These are phyloP conservation scores for Dorcoceras hygrometricum DNA, from an alignment of 257 asterid species.

Conservation along the genomic window DNA sequence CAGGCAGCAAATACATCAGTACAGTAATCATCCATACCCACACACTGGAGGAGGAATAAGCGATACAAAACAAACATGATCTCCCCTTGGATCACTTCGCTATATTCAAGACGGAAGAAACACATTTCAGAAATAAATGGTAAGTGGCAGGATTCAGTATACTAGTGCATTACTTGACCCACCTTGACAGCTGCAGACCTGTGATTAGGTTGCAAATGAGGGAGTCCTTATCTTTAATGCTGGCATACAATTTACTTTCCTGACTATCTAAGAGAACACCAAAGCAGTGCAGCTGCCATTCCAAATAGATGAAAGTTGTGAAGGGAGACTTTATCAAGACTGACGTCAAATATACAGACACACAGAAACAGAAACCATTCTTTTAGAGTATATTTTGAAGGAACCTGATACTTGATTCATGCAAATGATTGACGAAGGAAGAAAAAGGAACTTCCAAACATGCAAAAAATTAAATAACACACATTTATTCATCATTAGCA, in stretches of 20 bases:
- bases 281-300: slow-evolving; percentile 87
- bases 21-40: slow-evolving; percentile 41
- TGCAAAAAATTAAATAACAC: neutral
- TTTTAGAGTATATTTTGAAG: slow-evolving; percentile 4
- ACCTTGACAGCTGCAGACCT: slow-evolving; percentile 91
- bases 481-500: slow-evolving; percentile 4
- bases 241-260: slow-evolving; percentile 42
- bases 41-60: slow-evolving; percentile 49
- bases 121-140: slow-evolving; percentile 16
- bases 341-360: slow-evolving; percentile 15
- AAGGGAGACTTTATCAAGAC: slow-evolving; percentile 12
- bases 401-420: slow-evolving; percentile 14
- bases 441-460: slow-evolving; percentile 10
- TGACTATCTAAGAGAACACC: slow-evolving; percentile 74
- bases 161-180: slow-evolving; percentile 29
- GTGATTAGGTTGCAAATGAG: slow-evolving; percentile 71
- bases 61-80: slow-evolving; percentile 74
- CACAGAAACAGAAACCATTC: slow-evolving; percentile 7
- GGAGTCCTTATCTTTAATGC: slow-evolving; percentile 57
- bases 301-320: slow-evolving; percentile 15
- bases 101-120: slow-evolving; percentile 33
- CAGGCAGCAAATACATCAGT: slow-evolving; percentile 43
- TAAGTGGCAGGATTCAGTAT: slow-evolving; percentile 17
- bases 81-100: slow-evolving; percentile 95
- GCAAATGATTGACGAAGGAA: slow-evolving; percentile 11